phyloP scores from a whole-genome alignment of 768 basidiomycete genomes.

The Boletus barrowsii region DNA sequence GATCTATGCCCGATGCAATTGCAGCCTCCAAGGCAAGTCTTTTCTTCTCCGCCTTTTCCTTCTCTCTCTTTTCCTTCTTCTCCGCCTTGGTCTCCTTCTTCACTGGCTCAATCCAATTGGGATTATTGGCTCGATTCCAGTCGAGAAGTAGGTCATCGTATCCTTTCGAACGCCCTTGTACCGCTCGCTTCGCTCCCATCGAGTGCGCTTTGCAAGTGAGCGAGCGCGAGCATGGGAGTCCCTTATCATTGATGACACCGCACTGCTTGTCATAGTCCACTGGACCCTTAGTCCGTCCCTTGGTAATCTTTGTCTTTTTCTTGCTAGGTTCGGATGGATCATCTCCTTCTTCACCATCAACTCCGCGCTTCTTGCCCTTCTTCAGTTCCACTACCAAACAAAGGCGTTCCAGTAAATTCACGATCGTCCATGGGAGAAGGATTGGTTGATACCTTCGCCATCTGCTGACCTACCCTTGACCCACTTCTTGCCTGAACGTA shows the following conservation, averaged over 20 bases:
- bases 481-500: constrained; percentile 53
- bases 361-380: constrained; percentile 78
- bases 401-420: constrained; percentile 2
- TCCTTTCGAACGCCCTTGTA: constrained; percentile 75
- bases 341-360: constrained; percentile 64
- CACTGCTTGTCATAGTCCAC: constrained; percentile 91
- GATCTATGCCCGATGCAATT: constrained; percentile 54
- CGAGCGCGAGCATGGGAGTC: constrained; percentile 87
- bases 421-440: not conserved
- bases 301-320: constrained; percentile 81
- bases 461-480: constrained; percentile 52
- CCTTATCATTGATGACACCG: constrained; percentile 96
- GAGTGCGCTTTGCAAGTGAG: constrained; percentile 98
- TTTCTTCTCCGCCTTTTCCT: constrained; percentile 83
- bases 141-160: constrained; percentile 90
- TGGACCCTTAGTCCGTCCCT: constrained; percentile 79
- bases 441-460: constrained; percentile 40
- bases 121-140: constrained; percentile 87
- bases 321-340: constrained; percentile 65
- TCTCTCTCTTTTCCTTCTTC: constrained; percentile 80
- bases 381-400: constrained; percentile 35
- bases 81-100: constrained; percentile 85
- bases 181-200: constrained; percentile 93
- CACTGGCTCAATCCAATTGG: constrained; percentile 84
- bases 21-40: constrained; percentile 67